Evolutionary conservation across 179 eudicot genomes (phyloP), one percentile per base, ranked within the genome.

Genomic region (Monotropa hypopitys): DNA sequence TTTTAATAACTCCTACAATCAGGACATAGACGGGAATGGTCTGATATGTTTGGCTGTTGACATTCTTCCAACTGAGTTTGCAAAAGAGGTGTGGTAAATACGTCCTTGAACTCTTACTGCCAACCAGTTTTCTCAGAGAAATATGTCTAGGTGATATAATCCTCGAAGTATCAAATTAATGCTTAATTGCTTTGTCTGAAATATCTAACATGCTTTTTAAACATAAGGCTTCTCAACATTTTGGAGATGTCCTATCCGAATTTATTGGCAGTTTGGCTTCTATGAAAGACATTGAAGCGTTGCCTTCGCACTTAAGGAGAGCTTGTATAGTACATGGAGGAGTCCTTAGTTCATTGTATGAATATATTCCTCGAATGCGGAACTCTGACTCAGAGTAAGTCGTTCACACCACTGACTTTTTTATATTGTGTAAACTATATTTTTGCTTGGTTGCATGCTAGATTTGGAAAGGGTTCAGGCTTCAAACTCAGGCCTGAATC

Each of bases 61-160:
- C 85, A 95, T 87, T 80, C 98, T 95, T 76, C 99, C 99, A 10
- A 91, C 99, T 38, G 98, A 95, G 84, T 95, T 95, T 84, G 97
- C 99, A 13, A 93, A 88, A 88, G 99, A 95, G 98, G 99, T 93
- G 74, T 42, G 13, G 43, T 74, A 69, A 74, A 32, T 2, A 65
- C 72, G 47, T 43, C 46, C 47, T 63, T 69, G 33, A 49, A 35
- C 20, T 62, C 43, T 54, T 65, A 62, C 57, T 54, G 53, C 61
- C 54, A 35, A 76, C 12, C 32, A 62, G 10, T n/a, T 45, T 33
- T 56, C 4, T 45, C 15, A 7, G n/a, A 42, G 26, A 73, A 38
- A 68, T 63, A 33, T 73, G 50, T 21, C 50, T 40, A 3, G 1
- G 26, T 68, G n/a, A 43, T 62, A 10, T 56, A 72, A 26, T 23